Conservation (phyloP, 129 eudicot species). For the sunflower (Helianthus annuus) region HanXRQr2.0-SUNRISE NC_035437.2:17300510-17301009, state of each 20-base stretch:
- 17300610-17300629: conserved; percentile 17
- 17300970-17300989: conserved; percentile 30
- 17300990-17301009: conserved; percentile 44
- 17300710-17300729: conserved; percentile 14
- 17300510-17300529: conserved; percentile 17
- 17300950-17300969: conserved; percentile 30
- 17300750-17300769: not conserved
- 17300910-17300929: conserved; percentile 18
- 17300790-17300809: not conserved
- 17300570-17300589: conserved; percentile 5
- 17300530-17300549: conserved; percentile 30
- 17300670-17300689: no score
- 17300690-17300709: not conserved
- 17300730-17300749: not conserved
- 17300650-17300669: no score
- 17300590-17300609: conserved; percentile 30
- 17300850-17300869: conserved; percentile 20
- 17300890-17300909: not conserved
- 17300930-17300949: not conserved
- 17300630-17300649: conserved; percentile 35
- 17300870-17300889: conserved; percentile 7
- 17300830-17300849: conserved; percentile 10
- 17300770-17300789: not conserved
- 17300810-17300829: conserved; percentile 1
- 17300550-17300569: conserved; percentile 21